These are phyloP conservation scores for Arthrobotrys entomopaga DNA, from an alignment of 2,329 filamentous ascomycete species.

Conservation along the genomic window DNA sequence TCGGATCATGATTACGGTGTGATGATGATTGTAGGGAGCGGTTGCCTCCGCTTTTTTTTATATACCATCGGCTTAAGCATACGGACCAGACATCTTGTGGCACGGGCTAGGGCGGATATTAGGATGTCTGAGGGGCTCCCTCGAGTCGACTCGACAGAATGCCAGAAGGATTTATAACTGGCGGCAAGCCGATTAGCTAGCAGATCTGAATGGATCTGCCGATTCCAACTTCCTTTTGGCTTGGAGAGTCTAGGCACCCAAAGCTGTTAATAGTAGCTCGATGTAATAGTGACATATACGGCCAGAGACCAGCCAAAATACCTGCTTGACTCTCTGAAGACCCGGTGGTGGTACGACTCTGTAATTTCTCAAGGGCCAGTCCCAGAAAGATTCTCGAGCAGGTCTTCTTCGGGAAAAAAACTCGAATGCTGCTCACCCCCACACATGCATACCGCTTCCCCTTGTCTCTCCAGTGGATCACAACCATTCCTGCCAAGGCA, in stretches of 20 bases:
- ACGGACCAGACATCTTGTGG: neutral
- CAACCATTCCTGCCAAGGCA: slow-evolving; percentile 40
- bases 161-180: neutral
- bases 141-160: neutral
- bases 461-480: slow-evolving; percentile 13
- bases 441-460: slow-evolving; percentile 28
- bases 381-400: neutral
- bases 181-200: slow-evolving; percentile 29
- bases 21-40: neutral
- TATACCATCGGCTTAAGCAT: neutral
- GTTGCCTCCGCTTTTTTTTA: neutral
- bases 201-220: slow-evolving; percentile 19
- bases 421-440: slow-evolving; percentile 16
- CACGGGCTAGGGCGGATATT: neutral
- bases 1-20: slow-evolving; percentile 14
- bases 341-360: too few relatives aligned
- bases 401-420: slow-evolving; percentile 38
- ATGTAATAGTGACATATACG: slow-evolving; percentile 14
- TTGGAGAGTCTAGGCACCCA: slow-evolving; percentile 29
- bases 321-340: too few relatives aligned
- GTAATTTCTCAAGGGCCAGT: too few relatives aligned
- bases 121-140: slow-evolving; percentile 9
- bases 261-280: slow-evolving; percentile 7
- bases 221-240: slow-evolving; percentile 30
- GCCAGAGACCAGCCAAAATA: neutral